Conservation (phyloP, 495 filamentous ascomycete genomes). For the Aspergillus hancockii region DNA sequence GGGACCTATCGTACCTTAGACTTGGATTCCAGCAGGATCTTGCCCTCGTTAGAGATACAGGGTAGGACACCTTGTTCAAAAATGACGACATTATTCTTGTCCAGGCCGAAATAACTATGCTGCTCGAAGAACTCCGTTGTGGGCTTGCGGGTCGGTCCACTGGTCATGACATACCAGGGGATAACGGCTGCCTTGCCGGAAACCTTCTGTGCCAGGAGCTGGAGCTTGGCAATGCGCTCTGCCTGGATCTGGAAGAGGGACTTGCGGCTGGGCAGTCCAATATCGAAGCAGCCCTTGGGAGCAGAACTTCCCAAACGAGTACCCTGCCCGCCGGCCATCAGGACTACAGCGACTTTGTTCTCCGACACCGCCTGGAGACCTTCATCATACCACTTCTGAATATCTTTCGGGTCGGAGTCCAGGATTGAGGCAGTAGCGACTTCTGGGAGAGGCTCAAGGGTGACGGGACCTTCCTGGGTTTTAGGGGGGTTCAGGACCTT, state of each 20-base stretch:
- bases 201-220: slow-evolving; percentile 74
- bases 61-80: slow-evolving; percentile 98
- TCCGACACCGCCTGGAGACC: slow-evolving; percentile 82
- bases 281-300: slow-evolving; percentile 96
- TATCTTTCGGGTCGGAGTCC: slow-evolving; percentile 78
- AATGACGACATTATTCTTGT: slow-evolving; percentile 81
- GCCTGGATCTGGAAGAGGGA: slow-evolving; percentile 96
- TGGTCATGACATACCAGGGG: slow-evolving; percentile 99
- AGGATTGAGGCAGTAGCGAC: slow-evolving; percentile 86
- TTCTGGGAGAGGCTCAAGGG: slow-evolving; percentile 88
- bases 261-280: slow-evolving; percentile 88
- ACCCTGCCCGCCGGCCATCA: slow-evolving; percentile 97
- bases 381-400: slow-evolving; percentile 81
- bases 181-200: slow-evolving; percentile 68
- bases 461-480: slow-evolving; percentile 45
- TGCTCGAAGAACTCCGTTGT: slow-evolving; percentile 93
- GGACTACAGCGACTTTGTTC: slow-evolving; percentile 90
- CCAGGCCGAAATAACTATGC: slow-evolving; percentile 85
- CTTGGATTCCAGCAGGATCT: slow-evolving; percentile 92
- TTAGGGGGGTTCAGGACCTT: slow-evolving; percentile 78
- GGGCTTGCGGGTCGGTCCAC: slow-evolving; percentile 87
- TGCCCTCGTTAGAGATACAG: slow-evolving; percentile 96
- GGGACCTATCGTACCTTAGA: slow-evolving; percentile 58
- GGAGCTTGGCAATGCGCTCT: slow-evolving; percentile 87
- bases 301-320: slow-evolving; percentile 91